phyloP scores from a whole-genome alignment of 139 green algal genomes.

The Micromonas pusilla region DNA sequence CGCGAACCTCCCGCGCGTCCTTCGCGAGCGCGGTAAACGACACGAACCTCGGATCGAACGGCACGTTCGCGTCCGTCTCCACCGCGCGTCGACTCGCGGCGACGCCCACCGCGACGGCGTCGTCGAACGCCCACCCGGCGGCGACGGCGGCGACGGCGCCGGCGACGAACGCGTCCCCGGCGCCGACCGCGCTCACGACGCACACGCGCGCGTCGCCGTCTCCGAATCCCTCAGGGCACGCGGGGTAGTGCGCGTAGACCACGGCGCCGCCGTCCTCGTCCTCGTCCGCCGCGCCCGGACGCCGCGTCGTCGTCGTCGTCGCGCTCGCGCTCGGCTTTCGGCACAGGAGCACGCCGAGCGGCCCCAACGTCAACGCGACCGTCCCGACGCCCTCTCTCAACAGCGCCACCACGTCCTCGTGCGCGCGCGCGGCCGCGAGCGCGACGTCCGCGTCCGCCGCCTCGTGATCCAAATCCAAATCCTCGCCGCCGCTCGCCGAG shows the following conservation, averaged over 20 bases:
- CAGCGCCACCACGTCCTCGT: not conserved
- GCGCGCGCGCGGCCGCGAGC: not conserved
- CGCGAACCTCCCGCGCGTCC: not conserved
- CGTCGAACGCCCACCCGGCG: not conserved
- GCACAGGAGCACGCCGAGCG: not conserved
- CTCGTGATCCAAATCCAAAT: not conserved
- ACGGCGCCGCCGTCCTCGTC: too few species aligned
- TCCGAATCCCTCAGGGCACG: too few species aligned
- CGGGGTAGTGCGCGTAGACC: too few species aligned
- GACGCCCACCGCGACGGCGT: not conserved
- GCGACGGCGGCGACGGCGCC: not conserved
- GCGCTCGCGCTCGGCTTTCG: not conserved
- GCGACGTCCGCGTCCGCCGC: not conserved
- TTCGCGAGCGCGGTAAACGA: not conserved
- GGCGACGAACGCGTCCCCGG: constrained; percentile 11
- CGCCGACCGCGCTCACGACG: not conserved
- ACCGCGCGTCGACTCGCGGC: not conserved
- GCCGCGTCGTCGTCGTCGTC: not conserved
- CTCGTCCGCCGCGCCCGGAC: not conserved
- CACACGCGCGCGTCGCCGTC: not conserved
- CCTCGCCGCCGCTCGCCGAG: too few species aligned
- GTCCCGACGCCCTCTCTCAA: not conserved
- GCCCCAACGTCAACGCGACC: constrained; percentile 7
- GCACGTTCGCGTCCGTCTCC: not conserved
- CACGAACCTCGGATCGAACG: too few species aligned